Evolutionary conservation across 2,329 filamentous ascomycete species (phyloP).

Genomic region (Diplocarpon rosae): DNA sequence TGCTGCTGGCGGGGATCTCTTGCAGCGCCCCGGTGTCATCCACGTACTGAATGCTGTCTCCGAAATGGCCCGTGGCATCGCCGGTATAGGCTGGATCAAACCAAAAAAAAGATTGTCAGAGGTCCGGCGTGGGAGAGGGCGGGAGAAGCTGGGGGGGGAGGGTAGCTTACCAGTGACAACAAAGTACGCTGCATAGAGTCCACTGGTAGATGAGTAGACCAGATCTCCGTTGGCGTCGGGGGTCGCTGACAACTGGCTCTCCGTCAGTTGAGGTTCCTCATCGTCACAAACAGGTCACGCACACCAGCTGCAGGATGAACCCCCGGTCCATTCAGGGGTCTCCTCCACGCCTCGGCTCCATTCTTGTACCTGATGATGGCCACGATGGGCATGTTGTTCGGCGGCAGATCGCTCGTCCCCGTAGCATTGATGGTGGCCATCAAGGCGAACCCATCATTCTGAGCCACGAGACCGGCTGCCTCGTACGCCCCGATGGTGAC

Average conservation of each 20-base stretch:
- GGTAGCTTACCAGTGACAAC: constrained; percentile 44
- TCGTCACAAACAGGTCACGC: neutral
- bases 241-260: constrained; percentile 36
- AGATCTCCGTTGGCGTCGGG: constrained; percentile 53
- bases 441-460: constrained; percentile 52
- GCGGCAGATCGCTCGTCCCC: constrained; percentile 37
- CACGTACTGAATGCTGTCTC: constrained; percentile 44
- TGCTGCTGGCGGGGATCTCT: constrained; percentile 39
- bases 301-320: constrained; percentile 32
- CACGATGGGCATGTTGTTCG: constrained; percentile 38
- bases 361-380: constrained; percentile 48
- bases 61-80: constrained; percentile 42
- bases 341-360: constrained; percentile 46
- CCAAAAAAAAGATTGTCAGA: too few species aligned
- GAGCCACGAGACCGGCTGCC: constrained; percentile 49
- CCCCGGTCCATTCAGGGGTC: constrained; percentile 45
- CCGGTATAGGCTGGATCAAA: constrained; percentile 44
- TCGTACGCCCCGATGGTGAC: constrained; percentile 45
- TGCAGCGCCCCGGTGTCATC: constrained; percentile 37
- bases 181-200: constrained; percentile 50
- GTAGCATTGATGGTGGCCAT: constrained; percentile 42
- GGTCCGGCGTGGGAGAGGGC: neutral
- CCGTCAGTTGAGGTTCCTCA: neutral
- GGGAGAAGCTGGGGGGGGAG: neutral
- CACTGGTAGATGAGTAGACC: constrained; percentile 44